Evolutionary conservation across 768 basidiomycete genomes (phyloP).

Genomic region (Candolleomyces aberdarensis): DNA sequence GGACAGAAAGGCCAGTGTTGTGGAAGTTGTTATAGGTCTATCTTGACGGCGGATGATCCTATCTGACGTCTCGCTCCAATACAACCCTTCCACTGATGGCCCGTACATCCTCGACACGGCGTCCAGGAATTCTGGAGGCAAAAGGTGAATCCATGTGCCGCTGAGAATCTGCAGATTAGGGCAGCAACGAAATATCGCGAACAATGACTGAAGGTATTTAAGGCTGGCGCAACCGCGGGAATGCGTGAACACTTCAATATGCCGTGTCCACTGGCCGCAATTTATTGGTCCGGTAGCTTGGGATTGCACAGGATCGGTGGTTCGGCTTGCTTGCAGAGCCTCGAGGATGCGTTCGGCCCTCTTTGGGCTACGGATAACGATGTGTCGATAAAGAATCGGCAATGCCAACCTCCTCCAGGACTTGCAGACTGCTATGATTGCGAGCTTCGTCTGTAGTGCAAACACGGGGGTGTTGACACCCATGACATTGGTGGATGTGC

Average conservation of each 20-base stretch:
- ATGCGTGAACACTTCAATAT: conserved; percentile 46
- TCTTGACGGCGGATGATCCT: conserved; percentile 9
- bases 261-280: conserved; percentile 46
- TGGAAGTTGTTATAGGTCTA: conserved; percentile 15
- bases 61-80: conserved; percentile 36
- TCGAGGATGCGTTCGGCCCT: conserved; percentile 37
- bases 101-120: conserved; percentile 40
- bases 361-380: conserved; percentile 42
- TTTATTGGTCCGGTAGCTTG: conserved; percentile 8
- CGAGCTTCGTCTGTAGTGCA: conserved; percentile 48
- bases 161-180: conserved; percentile 43
- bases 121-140: conserved; percentile 42
- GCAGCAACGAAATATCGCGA: conserved; percentile 42
- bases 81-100: conserved; percentile 38
- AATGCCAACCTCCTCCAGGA: conserved; percentile 43
- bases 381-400: conserved; percentile 43
- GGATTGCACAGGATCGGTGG: background rate
- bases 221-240: conserved; percentile 36
- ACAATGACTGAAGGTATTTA: conserved; percentile 39
- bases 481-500: conserved; percentile 41
- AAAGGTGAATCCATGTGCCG: conserved; percentile 42
- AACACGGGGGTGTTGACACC: conserved; percentile 44
- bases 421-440: conserved; percentile 45
- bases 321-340: conserved; percentile 29
- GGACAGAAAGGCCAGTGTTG: conserved; percentile 34